Evolutionary conservation across 1,284 basidiomycete species (phyloP).

Genomic region (Schizophyllum commune): DNA sequence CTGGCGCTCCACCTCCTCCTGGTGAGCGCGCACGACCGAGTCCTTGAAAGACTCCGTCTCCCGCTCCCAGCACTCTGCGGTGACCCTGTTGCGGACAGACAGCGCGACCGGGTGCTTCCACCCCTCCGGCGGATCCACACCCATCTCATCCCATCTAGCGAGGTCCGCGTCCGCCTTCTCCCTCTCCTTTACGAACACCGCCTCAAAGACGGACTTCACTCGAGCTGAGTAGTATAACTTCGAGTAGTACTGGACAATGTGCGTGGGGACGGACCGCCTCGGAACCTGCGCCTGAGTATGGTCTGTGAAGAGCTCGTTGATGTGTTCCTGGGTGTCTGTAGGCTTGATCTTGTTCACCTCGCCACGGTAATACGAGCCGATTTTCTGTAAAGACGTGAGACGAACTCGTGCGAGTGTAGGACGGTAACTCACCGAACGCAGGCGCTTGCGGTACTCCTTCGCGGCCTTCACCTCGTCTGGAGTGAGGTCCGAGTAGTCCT

Average conservation of each 20-base stretch:
- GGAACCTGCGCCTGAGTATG: too few relatives aligned
- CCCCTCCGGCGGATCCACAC: neutral
- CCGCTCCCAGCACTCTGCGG: neutral
- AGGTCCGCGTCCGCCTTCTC: neutral
- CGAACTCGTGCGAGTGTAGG: neutral
- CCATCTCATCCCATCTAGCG: neutral
- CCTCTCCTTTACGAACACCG: neutral
- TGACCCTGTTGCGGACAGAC: neutral
- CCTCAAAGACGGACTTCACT: neutral
- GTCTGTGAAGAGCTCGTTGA: neutral
- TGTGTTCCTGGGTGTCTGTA: neutral
- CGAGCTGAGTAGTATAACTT: neutral
- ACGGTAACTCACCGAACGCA: neutral
- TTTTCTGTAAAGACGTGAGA: neutral
- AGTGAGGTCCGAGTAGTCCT: neutral
- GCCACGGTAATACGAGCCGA: neutral
- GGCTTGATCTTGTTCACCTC: neutral
- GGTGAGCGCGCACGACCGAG: neutral
- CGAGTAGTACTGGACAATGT: neutral
- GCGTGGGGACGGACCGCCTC: neutral
- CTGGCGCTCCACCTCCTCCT: neutral
- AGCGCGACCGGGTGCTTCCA: neutral
- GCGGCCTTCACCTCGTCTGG: neutral
- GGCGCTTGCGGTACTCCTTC: neutral
- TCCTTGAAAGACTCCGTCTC: neutral